These are phyloP conservation scores for Crepidotus variabilis DNA, from an alignment of 768 basidiomycete genomes.

Conservation along the genomic window DNA sequence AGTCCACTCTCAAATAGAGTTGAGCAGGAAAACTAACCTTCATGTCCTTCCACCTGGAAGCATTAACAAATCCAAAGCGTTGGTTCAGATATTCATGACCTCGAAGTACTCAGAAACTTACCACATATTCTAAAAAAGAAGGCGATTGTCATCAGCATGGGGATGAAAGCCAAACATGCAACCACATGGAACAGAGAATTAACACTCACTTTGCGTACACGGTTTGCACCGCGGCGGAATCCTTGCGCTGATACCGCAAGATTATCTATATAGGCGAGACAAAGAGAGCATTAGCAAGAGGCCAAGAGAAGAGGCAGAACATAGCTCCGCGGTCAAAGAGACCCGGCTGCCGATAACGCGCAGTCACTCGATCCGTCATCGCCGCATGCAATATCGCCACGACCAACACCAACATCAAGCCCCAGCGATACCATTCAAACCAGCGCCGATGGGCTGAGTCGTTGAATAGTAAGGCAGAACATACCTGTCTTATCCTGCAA, in stretches of 20 bases:
- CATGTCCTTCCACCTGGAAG: constrained; percentile 94
- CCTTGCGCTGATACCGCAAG: constrained; percentile 98
- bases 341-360: background rate
- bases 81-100: background rate
- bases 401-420: constrained; percentile 2
- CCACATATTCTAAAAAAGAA: constrained; percentile 76
- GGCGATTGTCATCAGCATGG: constrained; percentile 2
- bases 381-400: constrained; percentile 6
- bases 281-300: background rate
- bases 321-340: background rate
- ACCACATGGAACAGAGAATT: constrained; percentile 4
- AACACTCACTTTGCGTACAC: constrained; percentile 86
- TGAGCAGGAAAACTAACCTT: constrained; percentile 52
- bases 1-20: background rate
- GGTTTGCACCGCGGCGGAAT: constrained; percentile 95
- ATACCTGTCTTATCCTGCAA: constrained; percentile 97
- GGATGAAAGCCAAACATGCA: background rate
- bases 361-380: constrained; percentile 6
- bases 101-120: constrained; percentile 36
- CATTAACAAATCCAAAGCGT: constrained; percentile 9
- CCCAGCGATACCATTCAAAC: background rate
- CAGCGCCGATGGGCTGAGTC: constrained; percentile 6
- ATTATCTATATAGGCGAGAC: constrained; percentile 57
- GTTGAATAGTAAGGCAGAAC: constrained; percentile 23
- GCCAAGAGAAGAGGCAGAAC: background rate